A percentile compares a stretch with the other conserved stretches of the same genome.
These are phyloP conservation scores for Neolentinus lepideus DNA, from an alignment of 1,284 basidiomycete species.

Conservation along the genomic window DNA sequence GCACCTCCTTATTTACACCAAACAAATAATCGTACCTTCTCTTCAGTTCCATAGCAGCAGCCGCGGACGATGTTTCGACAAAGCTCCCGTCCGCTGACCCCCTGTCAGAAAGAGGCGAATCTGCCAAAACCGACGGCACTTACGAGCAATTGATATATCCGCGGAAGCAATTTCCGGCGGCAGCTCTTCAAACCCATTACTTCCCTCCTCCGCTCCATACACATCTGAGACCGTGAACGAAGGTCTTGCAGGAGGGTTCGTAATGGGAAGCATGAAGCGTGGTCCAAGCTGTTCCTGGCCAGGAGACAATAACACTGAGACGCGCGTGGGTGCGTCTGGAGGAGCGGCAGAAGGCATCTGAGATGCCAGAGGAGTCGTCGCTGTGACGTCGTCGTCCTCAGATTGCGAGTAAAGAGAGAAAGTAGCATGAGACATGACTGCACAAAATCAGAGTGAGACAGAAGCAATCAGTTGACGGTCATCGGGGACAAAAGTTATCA, in stretches of 20 bases:
- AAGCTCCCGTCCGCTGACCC: constrained; percentile 62
- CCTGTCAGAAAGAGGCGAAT: neutral
- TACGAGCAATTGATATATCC: constrained; percentile 55
- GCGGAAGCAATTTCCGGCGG: constrained; percentile 46
- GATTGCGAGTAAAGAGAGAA: neutral
- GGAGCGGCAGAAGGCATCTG: neutral
- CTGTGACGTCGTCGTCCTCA: neutral
- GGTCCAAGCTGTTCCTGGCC: constrained; percentile 14
- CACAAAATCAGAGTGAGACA: neutral
- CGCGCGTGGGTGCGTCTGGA: neutral
- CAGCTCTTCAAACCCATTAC: constrained; percentile 20
- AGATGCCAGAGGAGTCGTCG: neutral
- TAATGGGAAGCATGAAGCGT: constrained; percentile 38
- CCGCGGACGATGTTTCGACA: constrained; percentile 69
- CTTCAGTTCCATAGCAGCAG: constrained; percentile 68
- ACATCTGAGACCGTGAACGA: constrained; percentile 36
- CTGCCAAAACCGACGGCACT: constrained; percentile 22
- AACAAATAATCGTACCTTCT: constrained; percentile 58
- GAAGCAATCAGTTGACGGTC: neutral
- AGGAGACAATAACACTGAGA: constrained; percentile 14
- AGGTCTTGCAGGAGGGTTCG: constrained; percentile 32
- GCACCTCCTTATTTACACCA: constrained; percentile 57
- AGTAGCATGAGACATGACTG: neutral
- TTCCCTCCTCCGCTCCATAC: constrained; percentile 11
- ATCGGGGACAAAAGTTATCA: neutral